Evolutionary conservation across 2,329 filamentous ascomycete genomes (phyloP).

Genomic region (Nigrospora sphaerica): DNA sequence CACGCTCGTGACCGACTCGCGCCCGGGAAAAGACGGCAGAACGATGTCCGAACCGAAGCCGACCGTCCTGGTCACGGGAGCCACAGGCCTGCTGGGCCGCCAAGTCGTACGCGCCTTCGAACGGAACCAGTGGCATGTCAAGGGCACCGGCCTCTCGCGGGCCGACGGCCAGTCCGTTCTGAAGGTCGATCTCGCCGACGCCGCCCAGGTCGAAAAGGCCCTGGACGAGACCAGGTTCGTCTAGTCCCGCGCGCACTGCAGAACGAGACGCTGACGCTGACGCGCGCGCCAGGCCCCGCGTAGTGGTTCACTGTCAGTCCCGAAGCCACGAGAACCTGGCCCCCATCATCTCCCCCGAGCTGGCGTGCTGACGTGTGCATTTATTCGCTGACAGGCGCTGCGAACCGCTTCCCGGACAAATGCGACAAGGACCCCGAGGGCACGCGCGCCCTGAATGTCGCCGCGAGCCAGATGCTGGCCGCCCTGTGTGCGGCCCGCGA

Average conservation of each 20-base stretch:
- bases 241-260: not conserved
- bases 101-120: conserved; percentile 69
- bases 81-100: conserved; percentile 75
- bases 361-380: not conserved
- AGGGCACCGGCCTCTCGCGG: conserved; percentile 67
- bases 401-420: conserved; percentile 81
- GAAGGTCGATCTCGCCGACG: conserved; percentile 46
- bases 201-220: conserved; percentile 37
- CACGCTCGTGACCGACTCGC: too few species aligned
- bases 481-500: conserved; percentile 53
- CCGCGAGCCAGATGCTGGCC: conserved; percentile 62
- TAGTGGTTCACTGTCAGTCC: conserved; percentile 70
- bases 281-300: conserved; percentile 51
- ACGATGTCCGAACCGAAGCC: too few species aligned
- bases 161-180: conserved; percentile 63
- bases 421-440: conserved; percentile 74
- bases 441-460: conserved; percentile 67
- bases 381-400: conserved; percentile 53
- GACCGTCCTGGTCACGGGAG: conserved; percentile 69
- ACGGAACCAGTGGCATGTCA: conserved; percentile 58
- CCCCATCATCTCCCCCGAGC: not conserved
- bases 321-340: too few species aligned
- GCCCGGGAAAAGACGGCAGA: conserved; percentile 14
- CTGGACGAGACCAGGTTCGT: conserved; percentile 50
- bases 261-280: too few species aligned